phyloP scores from a whole-genome alignment of 108 stramenopile species.

The Tribonema minus region DNA sequence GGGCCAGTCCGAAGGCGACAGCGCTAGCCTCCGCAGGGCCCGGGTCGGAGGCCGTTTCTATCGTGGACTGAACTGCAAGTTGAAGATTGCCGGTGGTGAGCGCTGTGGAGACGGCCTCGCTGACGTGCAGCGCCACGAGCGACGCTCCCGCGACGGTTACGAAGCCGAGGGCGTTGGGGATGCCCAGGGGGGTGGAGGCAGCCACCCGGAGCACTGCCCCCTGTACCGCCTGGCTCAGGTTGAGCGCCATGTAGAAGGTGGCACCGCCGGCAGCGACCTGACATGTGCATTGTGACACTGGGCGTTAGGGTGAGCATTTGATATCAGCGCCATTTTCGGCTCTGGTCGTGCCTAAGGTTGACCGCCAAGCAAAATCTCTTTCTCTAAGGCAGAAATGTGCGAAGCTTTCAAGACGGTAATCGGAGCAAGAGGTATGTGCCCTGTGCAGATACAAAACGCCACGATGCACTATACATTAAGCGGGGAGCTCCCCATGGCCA shows the following conservation, averaged over 20 bases:
- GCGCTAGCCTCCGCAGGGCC: slow-evolving; percentile 4
- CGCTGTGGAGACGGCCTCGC: neutral
- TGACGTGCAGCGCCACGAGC: neutral
- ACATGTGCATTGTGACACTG: no score
- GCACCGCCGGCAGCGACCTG: neutral
- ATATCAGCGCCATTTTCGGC: no score
- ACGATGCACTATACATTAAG: no score
- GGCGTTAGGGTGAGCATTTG: no score
- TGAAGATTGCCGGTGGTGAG: neutral
- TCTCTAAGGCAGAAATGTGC: no score
- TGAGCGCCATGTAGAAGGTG: slow-evolving; percentile 2
- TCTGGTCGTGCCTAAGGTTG: no score
- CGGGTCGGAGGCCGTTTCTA: neutral
- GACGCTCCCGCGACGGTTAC: slow-evolving; percentile 24
- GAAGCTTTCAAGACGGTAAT: no score
- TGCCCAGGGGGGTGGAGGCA: neutral
- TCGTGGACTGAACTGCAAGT: no score
- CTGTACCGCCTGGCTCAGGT: slow-evolving; percentile 18
- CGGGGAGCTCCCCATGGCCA: no score
- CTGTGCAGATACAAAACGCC: no score
- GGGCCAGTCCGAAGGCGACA: slow-evolving; percentile 3
- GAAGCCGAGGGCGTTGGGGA: slow-evolving; percentile 11
- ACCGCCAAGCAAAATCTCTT: no score
- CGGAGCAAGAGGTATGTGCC: no score
- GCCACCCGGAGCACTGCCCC: slow-evolving; percentile 18